Evolutionary conservation across 2,329 filamentous ascomycete species (phyloP), one percentile per base, ranked within the genome.

Genomic region (Dryadomyces sulphureus): DNA sequence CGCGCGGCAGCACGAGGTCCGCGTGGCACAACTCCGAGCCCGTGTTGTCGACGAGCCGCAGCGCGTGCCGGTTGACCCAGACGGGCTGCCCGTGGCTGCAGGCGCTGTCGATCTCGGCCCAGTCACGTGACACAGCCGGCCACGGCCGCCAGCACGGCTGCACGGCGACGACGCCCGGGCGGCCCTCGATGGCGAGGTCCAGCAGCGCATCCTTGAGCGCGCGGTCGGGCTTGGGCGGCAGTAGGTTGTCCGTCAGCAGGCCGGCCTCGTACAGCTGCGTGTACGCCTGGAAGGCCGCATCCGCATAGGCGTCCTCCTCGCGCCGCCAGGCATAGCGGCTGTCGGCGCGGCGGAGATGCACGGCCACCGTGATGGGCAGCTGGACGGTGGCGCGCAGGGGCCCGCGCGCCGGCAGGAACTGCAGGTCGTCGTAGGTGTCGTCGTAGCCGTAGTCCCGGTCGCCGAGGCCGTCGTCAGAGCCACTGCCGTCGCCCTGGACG

Each of bases 251-350:
- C 50, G 85, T 88, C 1, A 96, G 62, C 5, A 95, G 65, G 0
- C 82, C 81, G 22, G 74, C 80, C 7, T 73, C 54, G 56, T 90
- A 79, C 0, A 96, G 67, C 5, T 68, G 68, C 20, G 75, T 62
- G 56, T 89, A 94, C 1, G 88, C 84, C 55, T 85, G 75, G 50
- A 94, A 92, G 0, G 86, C 83, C 1, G 82, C 86, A 60, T 95
- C 90, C 56, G 83, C 86, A 53, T 69, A 78, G 0, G 88, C 87
- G 53, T 77, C 78, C 48, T 69, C 74, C 55, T 92, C 81, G 0
- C 79, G 84, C 11, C 53, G 60, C 88, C 88, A 95, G n/a, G 59
- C 51, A 32, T 58, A 51, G 24, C 60, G 58, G 44, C 81, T 75
- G 20, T 62, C 54, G 0, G 73, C 67, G 35, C 61, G 64, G 16